Conservation (phyloP, 495 filamentous ascomycete species). For the Rostrohypoxylon terebratum region DNA sequence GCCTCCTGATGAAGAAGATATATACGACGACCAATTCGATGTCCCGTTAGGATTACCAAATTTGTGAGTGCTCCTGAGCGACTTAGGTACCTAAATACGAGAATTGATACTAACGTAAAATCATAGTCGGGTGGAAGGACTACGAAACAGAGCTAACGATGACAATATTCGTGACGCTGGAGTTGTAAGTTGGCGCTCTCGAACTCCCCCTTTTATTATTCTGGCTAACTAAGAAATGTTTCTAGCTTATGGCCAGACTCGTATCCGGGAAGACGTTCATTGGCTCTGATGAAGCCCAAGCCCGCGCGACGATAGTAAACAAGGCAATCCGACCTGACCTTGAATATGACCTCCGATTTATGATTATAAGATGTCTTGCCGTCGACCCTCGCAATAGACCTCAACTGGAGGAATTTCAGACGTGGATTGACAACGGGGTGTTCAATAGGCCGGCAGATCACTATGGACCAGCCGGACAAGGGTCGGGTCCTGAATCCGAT, state of each 20-base stretch:
- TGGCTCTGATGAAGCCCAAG: neutral
- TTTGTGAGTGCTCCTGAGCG: neutral
- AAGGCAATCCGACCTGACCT: neutral
- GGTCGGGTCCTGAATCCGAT: neutral
- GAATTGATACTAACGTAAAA: neutral
- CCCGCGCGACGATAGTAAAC: neutral
- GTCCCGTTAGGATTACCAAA: neutral
- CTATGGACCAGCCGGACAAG: constrained; percentile 12
- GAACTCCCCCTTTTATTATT: neutral
- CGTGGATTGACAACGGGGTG: neutral
- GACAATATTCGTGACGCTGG: constrained; percentile 1
- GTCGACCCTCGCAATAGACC: constrained; percentile 17
- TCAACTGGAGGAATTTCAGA: constrained; percentile 2
- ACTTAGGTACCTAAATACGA: neutral
- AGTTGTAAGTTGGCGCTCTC: constrained; percentile 2
- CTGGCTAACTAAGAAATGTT: neutral
- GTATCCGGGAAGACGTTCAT: neutral
- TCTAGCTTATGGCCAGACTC: neutral
- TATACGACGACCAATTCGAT: neutral
- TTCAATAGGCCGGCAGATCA: neutral
- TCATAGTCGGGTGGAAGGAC: neutral
- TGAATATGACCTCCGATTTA: constrained; percentile 4
- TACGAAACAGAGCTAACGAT: constrained; percentile 6
- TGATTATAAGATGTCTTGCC: constrained; percentile 18
- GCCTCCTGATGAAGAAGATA: too few relatives aligned